phyloP scores from a whole-genome alignment of 768 basidiomycete genomes.

The Pulveroboletus sp. region DNA sequence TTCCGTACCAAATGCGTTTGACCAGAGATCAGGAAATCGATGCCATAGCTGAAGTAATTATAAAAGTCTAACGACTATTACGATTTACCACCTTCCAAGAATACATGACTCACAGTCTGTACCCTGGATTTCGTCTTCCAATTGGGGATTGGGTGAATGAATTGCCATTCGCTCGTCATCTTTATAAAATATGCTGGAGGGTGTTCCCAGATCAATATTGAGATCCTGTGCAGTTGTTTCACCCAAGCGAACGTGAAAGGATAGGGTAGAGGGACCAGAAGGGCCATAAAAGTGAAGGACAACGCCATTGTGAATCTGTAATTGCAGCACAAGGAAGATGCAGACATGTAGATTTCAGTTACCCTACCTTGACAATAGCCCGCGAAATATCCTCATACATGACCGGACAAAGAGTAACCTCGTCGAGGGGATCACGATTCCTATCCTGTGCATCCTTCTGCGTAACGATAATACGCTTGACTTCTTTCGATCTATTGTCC shows the following conservation, averaged over 20 bases:
- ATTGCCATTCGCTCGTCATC: conserved; percentile 89
- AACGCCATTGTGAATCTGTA: conserved; percentile 72
- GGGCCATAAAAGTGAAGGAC: conserved; percentile 65
- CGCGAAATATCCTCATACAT: conserved; percentile 73
- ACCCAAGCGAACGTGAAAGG: conserved; percentile 63
- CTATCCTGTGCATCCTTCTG: conserved; percentile 62
- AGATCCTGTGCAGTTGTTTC: conserved; percentile 83
- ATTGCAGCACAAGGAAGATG: not conserved
- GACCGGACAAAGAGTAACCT: conserved; percentile 57
- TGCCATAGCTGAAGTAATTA: conserved; percentile 90
- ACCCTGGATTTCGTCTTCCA: conserved; percentile 47
- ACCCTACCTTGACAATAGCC: conserved; percentile 63
- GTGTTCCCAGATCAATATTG: conserved; percentile 73
- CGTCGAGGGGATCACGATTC: conserved; percentile 67
- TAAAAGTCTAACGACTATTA: conserved; percentile 66
- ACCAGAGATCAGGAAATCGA: conserved; percentile 82
- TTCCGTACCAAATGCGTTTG: conserved; percentile 74
- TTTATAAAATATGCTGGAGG: conserved; percentile 76
- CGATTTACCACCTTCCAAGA: not conserved
- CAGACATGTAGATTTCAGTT: not conserved
- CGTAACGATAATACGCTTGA: conserved; percentile 69
- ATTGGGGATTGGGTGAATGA: conserved; percentile 49
- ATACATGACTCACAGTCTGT: conserved; percentile 44
- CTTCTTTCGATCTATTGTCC: conserved; percentile 71
- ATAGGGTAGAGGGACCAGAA: conserved; percentile 32